A percentile compares a stretch with the other conserved stretches of the same genome.
Conservation (phyloP, 306 rosid species). For the Albizia julibrissin region DNA sequence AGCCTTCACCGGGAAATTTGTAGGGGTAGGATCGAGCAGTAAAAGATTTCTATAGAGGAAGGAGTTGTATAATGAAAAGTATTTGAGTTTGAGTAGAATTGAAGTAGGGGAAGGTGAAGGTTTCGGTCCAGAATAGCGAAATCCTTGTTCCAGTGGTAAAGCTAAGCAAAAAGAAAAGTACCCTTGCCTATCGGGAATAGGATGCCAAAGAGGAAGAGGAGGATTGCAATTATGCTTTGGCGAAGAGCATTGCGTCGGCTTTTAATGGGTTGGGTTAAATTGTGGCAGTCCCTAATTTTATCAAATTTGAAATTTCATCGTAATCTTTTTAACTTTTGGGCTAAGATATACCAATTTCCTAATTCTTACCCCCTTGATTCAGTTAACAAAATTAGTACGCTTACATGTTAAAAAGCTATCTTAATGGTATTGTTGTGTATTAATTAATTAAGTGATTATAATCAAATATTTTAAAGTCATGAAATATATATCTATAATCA, state of each 20-base stretch:
- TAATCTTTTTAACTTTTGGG: background rate
- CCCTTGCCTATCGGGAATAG: too few species aligned
- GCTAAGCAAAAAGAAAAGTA: constrained; percentile 14
- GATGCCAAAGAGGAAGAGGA: background rate
- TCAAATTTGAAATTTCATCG: background rate
- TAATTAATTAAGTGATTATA: background rate
- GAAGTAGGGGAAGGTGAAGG: background rate
- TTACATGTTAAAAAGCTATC: background rate
- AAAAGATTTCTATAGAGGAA: background rate
- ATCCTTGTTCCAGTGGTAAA: constrained; percentile 11
- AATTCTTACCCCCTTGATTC: background rate
- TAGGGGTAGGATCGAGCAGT: background rate
- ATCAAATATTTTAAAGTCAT: background rate
- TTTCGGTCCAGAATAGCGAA: constrained; percentile 14
- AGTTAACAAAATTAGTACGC: background rate
- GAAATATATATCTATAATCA: background rate
- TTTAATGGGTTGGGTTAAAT: background rate
- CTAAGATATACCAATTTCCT: background rate
- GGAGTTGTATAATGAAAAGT: background rate
- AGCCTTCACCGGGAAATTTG: too few species aligned
- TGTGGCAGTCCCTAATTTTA: background rate
- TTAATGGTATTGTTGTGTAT: background rate
- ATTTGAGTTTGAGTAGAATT: constrained; percentile 18
- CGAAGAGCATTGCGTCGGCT: background rate
- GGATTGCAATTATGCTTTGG: background rate